These are phyloP conservation scores for Taiozyma sp. DNA, from an alignment of 1,139 yeast genomes.

Conservation along the genomic window DNA sequence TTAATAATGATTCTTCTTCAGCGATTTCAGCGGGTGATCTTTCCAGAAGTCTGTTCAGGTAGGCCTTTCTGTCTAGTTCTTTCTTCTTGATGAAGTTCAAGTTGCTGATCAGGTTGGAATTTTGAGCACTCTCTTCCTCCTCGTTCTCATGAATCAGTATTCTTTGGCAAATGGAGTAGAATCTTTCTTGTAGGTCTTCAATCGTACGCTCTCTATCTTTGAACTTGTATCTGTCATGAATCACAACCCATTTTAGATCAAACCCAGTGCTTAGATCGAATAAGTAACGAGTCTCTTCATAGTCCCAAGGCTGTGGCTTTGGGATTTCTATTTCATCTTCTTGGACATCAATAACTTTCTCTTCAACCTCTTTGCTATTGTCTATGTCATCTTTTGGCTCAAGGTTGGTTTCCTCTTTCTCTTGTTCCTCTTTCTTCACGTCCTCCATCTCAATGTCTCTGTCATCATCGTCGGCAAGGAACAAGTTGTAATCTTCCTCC, in stretches of 20 bases:
- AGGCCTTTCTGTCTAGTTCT: conserved; percentile 76
- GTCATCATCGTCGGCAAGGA: conserved; percentile 34
- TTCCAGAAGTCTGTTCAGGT: conserved; percentile 66
- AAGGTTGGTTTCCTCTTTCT: not conserved
- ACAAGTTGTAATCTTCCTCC: conserved; percentile 55
- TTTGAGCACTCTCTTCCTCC: conserved; percentile 37
- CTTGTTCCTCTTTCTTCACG: conserved; percentile 25
- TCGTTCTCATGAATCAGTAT: conserved; percentile 36
- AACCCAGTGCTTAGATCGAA: conserved; percentile 67
- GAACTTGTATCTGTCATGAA: conserved; percentile 65
- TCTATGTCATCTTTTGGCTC: not conserved
- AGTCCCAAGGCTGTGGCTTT: conserved; percentile 48
- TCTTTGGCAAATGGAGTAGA: conserved; percentile 54
- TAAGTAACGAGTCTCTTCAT: conserved; percentile 69
- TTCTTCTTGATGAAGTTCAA: conserved; percentile 56
- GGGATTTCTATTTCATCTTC: conserved; percentile 3
- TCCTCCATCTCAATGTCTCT: conserved; percentile 24
- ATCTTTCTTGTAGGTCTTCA: conserved; percentile 82
- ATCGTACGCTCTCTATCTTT: conserved; percentile 30
- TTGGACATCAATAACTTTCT: not conserved
- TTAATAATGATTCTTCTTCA: conserved; percentile 90
- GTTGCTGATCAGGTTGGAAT: conserved; percentile 37
- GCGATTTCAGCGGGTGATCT: conserved; percentile 97
- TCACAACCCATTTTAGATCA: conserved; percentile 85
- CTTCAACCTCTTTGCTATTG: not conserved